These are phyloP conservation scores for Irpex lacteus DNA, from an alignment of 1,284 basidiomycete species.

Conservation along the genomic window DNA sequence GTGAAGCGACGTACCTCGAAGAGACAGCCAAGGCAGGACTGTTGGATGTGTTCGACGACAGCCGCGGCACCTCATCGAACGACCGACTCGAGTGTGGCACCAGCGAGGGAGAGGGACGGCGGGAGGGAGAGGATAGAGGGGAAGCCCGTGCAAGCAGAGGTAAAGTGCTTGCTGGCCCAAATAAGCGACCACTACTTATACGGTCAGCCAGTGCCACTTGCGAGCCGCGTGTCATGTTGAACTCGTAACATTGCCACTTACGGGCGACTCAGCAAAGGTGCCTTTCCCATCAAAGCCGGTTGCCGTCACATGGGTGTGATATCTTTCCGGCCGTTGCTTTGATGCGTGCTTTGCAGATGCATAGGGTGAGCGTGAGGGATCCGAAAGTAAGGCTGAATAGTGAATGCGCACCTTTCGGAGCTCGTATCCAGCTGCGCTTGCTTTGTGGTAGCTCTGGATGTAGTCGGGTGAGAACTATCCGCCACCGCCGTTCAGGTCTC, in stretches of 20 bases:
- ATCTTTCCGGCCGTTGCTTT: conserved; percentile 37
- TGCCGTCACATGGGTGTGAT: conserved; percentile 16
- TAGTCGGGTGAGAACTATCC: no score
- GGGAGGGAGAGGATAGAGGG: not conserved
- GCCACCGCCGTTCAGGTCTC: no score
- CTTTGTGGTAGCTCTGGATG: no score
- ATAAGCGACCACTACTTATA: not conserved
- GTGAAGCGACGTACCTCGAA: no score
- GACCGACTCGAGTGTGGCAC: not conserved
- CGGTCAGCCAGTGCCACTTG: not conserved
- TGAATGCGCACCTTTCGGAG: no score
- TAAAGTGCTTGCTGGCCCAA: not conserved
- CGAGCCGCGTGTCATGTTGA: not conserved
- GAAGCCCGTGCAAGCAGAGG: not conserved
- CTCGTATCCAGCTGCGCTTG: no score
- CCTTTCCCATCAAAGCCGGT: not conserved
- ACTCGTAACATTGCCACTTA: not conserved
- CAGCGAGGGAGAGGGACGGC: no score
- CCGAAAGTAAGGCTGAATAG: no score
- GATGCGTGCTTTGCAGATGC: no score
- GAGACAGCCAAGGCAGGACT: no score
- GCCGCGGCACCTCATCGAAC: not conserved
- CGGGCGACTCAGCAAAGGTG: not conserved
- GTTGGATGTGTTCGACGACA: not conserved
- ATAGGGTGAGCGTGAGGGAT: no score